Evolutionary conservation across 495 filamentous ascomycete species (phyloP).

Genomic region (Talaromyces liani): DNA sequence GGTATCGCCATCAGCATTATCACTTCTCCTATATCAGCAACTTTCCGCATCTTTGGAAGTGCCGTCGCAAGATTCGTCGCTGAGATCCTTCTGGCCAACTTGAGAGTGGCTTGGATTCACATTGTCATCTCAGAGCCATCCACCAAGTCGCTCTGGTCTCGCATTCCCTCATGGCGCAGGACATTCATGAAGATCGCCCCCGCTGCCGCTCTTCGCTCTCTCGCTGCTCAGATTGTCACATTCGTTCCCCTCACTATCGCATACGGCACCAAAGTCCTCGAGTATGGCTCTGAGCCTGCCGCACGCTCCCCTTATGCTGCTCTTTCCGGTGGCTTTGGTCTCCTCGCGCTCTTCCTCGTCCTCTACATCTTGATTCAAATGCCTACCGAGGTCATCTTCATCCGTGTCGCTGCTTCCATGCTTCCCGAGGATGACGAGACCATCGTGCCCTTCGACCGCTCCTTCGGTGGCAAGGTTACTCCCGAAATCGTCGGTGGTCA

Average conservation of each 20-base stretch:
- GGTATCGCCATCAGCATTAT: constrained; percentile 21
- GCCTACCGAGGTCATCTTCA: constrained; percentile 54
- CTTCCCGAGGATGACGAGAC: constrained; percentile 61
- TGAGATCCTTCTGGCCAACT: constrained; percentile 36
- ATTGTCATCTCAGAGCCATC: constrained; percentile 52
- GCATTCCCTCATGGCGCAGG: constrained; percentile 34
- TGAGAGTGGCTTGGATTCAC: constrained; percentile 53
- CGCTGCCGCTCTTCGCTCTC: constrained; percentile 38
- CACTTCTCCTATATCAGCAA: constrained; percentile 17
- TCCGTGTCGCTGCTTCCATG: constrained; percentile 65
- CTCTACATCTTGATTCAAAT: constrained; percentile 45
- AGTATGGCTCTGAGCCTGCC: constrained; percentile 13
- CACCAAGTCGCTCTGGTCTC: constrained; percentile 41
- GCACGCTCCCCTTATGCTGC: constrained; percentile 11
- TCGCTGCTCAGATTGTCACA: constrained; percentile 26
- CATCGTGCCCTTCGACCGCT: constrained; percentile 71
- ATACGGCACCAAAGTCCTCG: not conserved
- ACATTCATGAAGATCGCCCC: constrained; percentile 44
- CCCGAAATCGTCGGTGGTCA: constrained; percentile 60
- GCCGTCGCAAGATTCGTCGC: constrained; percentile 31
- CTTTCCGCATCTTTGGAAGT: constrained; percentile 23
- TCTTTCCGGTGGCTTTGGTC: constrained; percentile 23
- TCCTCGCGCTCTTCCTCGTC: constrained; percentile 27
- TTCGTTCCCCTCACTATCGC: constrained; percentile 31
- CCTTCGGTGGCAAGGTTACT: constrained; percentile 51